These are phyloP conservation scores for Phytophthora quininea DNA, from an alignment of 352 stramenopile species.

Conservation along the genomic window DNA sequence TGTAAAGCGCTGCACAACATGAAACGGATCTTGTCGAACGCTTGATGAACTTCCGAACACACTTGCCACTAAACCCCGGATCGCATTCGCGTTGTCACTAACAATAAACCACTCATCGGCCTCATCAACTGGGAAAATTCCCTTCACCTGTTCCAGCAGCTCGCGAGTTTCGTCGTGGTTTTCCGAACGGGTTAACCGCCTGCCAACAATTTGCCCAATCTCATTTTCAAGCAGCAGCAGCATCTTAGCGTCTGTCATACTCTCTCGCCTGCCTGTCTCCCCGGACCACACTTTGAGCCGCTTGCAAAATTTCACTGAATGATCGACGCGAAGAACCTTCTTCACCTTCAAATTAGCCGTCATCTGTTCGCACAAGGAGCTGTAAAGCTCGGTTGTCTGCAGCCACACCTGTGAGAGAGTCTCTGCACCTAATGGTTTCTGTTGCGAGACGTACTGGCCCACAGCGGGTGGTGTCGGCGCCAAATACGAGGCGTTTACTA, in stretches of 20 bases:
- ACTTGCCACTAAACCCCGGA: background rate
- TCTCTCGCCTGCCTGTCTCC: slow-evolving; percentile 7
- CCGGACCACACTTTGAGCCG: slow-evolving; percentile 2
- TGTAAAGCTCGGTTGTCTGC: background rate
- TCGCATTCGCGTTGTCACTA: slow-evolving; percentile 7
- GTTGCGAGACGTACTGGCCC: background rate
- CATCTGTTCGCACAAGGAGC: background rate
- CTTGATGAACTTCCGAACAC: background rate
- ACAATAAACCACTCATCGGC: background rate
- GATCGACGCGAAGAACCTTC: slow-evolving; percentile 1
- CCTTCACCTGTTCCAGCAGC: slow-evolving; percentile 3
- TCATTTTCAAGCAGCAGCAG: slow-evolving; percentile 14
- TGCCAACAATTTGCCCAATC: slow-evolving; percentile 9
- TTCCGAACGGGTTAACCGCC: background rate
- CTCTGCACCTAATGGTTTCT: background rate
- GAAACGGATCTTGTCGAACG: slow-evolving; percentile 11
- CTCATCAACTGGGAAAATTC: background rate
- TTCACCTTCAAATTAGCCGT: background rate
- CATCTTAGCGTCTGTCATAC: slow-evolving; percentile 13
- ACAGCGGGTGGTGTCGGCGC: background rate
- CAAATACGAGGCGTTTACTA: background rate
- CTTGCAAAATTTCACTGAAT: slow-evolving; percentile 10
- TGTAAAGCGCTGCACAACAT: slow-evolving; percentile 13
- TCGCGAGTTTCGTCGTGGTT: slow-evolving; percentile 5
- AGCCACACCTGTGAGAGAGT: background rate